Evolutionary conservation across 2,329 filamentous ascomycete species (phyloP).

Genomic region (Arthrobotrys megalospora): DNA sequence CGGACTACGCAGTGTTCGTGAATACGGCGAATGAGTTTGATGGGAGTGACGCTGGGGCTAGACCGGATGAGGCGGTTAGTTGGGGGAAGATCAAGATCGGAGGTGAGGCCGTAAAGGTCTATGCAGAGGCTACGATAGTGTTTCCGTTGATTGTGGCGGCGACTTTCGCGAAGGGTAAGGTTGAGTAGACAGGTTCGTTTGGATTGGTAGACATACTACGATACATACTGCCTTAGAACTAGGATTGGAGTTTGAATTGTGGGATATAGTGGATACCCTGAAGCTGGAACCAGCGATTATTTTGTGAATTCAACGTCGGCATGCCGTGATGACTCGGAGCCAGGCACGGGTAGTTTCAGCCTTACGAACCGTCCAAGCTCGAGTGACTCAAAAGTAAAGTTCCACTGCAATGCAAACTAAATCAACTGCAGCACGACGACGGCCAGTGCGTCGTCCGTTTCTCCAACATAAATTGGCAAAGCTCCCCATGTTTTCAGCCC

Average conservation of each 20-base stretch:
- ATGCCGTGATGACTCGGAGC: constrained; percentile 27
- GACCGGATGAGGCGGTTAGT: constrained; percentile 95
- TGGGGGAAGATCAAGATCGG: constrained; percentile 98
- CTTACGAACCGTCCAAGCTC: constrained; percentile 22
- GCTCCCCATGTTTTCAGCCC: background rate
- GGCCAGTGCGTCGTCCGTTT: background rate
- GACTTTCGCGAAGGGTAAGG: constrained; percentile 73
- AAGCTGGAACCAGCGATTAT: background rate
- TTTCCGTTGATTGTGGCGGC: constrained; percentile 79
- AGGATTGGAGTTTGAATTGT: background rate
- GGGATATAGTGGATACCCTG: no score
- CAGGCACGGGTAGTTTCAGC: constrained; percentile 27
- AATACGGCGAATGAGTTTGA: constrained; percentile 99
- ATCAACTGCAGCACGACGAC: background rate
- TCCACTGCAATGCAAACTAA: background rate
- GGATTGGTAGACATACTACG: background rate
- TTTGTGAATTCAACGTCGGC: background rate
- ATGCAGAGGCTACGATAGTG: constrained; percentile 77
- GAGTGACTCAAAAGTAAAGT: constrained; percentile 14
- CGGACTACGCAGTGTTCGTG: constrained; percentile 96
- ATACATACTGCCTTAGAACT: no score
- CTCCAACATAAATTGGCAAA: constrained; percentile 25
- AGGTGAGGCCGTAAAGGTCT: constrained; percentile 84
- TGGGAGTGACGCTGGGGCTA: constrained; percentile 92
- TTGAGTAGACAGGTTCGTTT: constrained; percentile 13